Conservation (phyloP, 2,329 filamentous ascomycete genomes). For the Fusarium sp. region DNA sequence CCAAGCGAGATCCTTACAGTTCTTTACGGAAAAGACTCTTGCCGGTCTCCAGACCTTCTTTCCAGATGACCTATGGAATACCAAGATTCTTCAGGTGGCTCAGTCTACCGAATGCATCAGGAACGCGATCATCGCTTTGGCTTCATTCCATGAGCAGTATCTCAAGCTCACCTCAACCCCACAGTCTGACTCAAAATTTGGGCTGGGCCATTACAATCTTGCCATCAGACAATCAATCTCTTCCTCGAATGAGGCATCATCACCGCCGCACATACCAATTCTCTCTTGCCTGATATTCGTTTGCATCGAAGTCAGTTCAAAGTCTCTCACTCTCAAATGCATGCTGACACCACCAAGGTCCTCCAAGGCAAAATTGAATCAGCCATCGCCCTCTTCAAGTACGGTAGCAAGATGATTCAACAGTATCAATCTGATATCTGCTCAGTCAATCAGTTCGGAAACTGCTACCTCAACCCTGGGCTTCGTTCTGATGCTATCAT, state of each 20-base stretch:
- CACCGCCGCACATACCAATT: constrained; percentile 8
- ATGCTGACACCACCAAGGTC: not conserved
- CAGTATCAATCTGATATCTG: not conserved
- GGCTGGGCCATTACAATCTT: constrained; percentile 23
- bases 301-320: constrained; percentile 14
- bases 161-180: constrained; percentile 3
- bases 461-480: fast-evolving
- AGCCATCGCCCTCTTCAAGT: constrained; percentile 23
- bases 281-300: constrained; percentile 31
- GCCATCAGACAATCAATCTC: constrained; percentile 13
- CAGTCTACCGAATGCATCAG: constrained; percentile 10
- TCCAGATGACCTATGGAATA: constrained; percentile 21
- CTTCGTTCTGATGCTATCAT: not conserved
- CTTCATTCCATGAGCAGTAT: constrained; percentile 20
- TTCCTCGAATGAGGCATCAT: not conserved
- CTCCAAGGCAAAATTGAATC: constrained; percentile 30
- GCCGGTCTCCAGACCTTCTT: constrained; percentile 29
- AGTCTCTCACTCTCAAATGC: fast-evolving
- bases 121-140: constrained; percentile 13
- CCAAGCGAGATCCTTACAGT: constrained; percentile 20
- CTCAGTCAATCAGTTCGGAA: not conserved
- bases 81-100: constrained; percentile 14
- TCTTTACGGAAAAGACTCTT: constrained; percentile 29
- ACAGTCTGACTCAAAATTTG: not conserved
- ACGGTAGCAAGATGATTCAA: constrained; percentile 27